Base-by-base conservation (phyloP, 2,329 filamentous ascomycete species). In the Clonostachys byssicola region DNA sequence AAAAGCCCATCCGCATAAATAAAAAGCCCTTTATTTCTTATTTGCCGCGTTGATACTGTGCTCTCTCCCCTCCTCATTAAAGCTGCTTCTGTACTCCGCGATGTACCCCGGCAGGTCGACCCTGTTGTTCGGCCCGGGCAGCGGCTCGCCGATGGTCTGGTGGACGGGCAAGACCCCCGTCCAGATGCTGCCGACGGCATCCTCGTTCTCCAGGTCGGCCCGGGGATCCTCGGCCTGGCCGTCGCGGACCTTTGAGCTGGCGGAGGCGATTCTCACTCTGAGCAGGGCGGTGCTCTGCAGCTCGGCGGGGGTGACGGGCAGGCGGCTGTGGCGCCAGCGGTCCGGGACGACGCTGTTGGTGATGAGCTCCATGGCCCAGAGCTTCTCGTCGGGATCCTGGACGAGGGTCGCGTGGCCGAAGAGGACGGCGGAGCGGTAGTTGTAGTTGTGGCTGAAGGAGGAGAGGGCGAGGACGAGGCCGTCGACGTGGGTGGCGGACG, bases 361-460 rank as follows among this genome's bases (percentile, higher is more conserved):
- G 61, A 95, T 86, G 48, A 88, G 71, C 56, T 84, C 70, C 82
- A 95, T 86, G 8, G 89, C 89, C 68, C 80, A 94, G 6, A 88
- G 61, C 60, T 88, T 88, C 70, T 95, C 90, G 4, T 75, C 78
- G 0, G 68, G 63, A 50, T 86, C 80, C 3, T 80, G 78, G 7
- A 95, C 87, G 2, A 86, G 65, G 9, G 67, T 73, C 1, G 86
- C 90, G 61, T 84, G 80, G 2, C 90, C 91, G 59, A 92, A 90
- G 12, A 94, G 73, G 9, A 90, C 72, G 12, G 87, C 88, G 38
- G 85, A 89, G 52, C 89, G 88, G 70, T 94, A 95, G 72, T 95
- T 92, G 73, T 89, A 92, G 69, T 81, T 88, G 72, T 95, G 89
- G 49, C 80, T 81, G 70, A 89, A 88, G 12, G 89, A 87, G 0